These are phyloP conservation scores for Xanthoceras sorbifolium DNA, from an alignment of 345 rosid species.

Conservation along the genomic window DNA sequence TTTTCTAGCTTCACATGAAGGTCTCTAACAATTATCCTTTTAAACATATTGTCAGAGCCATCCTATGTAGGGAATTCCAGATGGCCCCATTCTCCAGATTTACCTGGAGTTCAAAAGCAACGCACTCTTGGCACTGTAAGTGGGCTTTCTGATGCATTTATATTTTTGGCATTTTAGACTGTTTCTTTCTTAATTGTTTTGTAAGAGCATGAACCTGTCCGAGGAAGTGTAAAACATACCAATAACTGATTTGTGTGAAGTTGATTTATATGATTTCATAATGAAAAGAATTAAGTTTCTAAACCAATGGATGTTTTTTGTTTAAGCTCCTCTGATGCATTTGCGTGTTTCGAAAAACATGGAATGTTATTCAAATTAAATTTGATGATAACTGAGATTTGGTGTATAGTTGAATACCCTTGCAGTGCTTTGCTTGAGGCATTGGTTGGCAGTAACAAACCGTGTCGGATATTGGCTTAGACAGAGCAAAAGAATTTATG, in stretches of 20 bases:
- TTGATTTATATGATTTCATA: background rate
- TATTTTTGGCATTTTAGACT: conserved; percentile 10
- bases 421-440: background rate
- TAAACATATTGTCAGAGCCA: conserved; percentile 49
- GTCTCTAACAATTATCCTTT: conserved; percentile 6
- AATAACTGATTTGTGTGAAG: background rate
- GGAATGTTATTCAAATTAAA: background rate
- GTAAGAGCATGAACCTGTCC: background rate
- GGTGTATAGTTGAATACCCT: background rate
- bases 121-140: conserved; percentile 56
- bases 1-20: background rate
- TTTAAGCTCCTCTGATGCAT: background rate
- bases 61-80: conserved; percentile 55
- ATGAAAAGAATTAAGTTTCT: background rate
- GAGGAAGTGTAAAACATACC: background rate
- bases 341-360: background rate
- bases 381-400: background rate
- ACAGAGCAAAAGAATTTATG: background rate
- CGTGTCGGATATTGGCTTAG: background rate
- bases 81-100: conserved; percentile 43
- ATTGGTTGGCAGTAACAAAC: background rate
- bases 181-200: background rate
- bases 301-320: background rate
- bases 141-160: conserved; percentile 30
- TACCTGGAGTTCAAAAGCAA: conserved; percentile 49